Base-by-base conservation (phyloP, 2,329 filamentous ascomycete species). In the Exophiala sp. region DNA sequence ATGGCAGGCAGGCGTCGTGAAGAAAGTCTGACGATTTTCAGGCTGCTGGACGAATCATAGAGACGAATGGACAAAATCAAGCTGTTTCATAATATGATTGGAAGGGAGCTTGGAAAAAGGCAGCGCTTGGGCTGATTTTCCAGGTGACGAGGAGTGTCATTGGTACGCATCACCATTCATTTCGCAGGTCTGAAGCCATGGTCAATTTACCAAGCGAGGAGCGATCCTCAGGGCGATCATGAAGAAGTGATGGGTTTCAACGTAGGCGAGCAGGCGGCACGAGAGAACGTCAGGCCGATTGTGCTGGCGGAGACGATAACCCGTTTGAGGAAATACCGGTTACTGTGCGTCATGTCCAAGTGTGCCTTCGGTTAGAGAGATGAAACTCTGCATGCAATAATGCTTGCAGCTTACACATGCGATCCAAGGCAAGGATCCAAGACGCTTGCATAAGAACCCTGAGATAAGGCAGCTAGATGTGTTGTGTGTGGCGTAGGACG, bases 271-370 rank as follows among this genome's bases (percentile, higher is more conserved):
- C 40, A 41, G 14, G 11, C 39, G 20, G 20, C 24, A 12, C 32
- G 29, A 16, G 29, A 24, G 48, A 39, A 38, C 40, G 38, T 24
- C 20, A 21, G 12, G 40, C 20, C 41, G 29, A 14, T 16, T 41
- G 16, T 29, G 34, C 24, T 29, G 24, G 24, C 24, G 52, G 52
- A 50, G 41, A 44, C 18, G 35, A 46, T 55, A 33, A 20, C 52
- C 42, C 42, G 41, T 50, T 55, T 50, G 52, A 48, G 47, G 43
- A 38, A 36, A 43, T 21, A 16, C 24, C 43, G 34, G 43, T 46
- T 34, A 7, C 10, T 24, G 43, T 32, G 41, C 21, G 21, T 32
- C 21, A 43, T 32, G 5, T 43, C 20, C 41, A 43, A 9, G 21
- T 11, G 18, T 9, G 6, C 16, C 21, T 43, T 32, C 40, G 40